A percentile compares a stretch with the other conserved stretches of the same genome.
Evolutionary conservation across 306 rosid genomes (phyloP).

Genomic region (Trifolium subterraneum): DNA sequence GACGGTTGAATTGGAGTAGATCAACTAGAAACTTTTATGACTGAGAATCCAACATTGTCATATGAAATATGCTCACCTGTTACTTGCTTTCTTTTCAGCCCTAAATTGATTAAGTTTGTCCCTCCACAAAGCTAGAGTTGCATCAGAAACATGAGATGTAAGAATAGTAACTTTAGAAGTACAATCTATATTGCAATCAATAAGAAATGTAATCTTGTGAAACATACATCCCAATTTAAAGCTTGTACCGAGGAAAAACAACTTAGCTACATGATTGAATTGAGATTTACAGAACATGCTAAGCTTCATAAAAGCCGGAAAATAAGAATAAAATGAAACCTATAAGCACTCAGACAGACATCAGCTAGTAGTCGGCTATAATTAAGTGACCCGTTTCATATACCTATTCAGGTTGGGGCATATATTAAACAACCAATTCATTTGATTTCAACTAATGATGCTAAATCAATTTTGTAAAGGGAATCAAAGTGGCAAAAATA

Average conservation of each 20-base stretch:
- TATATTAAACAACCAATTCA: background rate
- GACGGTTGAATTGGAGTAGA: constrained; percentile 4
- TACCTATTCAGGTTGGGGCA: background rate
- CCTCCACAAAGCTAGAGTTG: constrained; percentile 58
- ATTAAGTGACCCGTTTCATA: constrained; percentile 8
- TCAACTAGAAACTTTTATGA: constrained; percentile 5
- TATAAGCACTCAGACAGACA: background rate
- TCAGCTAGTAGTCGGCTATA: background rate
- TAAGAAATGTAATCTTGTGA: constrained; percentile 22
- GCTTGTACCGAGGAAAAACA: constrained; percentile 16
- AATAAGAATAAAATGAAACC: constrained; percentile 9
- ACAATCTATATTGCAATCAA: constrained; percentile 10
- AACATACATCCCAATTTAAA: constrained; percentile 7
- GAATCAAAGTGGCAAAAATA: background rate
- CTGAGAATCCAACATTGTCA: background rate
- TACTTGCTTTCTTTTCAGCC: constrained; percentile 51
- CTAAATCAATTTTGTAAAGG: constrained; percentile 6
- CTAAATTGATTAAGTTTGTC: constrained; percentile 57
- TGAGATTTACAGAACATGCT: constrained; percentile 19
- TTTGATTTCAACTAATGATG: constrained; percentile 31
- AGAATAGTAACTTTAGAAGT: constrained; percentile 19
- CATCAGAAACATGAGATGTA: constrained; percentile 31
- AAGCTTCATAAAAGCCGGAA: constrained; percentile 5
- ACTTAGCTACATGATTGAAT: constrained; percentile 5
- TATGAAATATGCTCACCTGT: constrained; percentile 46